phyloP scores from a whole-genome alignment of 257 asterid species.

The Solanum infundibuliforme region DNA sequence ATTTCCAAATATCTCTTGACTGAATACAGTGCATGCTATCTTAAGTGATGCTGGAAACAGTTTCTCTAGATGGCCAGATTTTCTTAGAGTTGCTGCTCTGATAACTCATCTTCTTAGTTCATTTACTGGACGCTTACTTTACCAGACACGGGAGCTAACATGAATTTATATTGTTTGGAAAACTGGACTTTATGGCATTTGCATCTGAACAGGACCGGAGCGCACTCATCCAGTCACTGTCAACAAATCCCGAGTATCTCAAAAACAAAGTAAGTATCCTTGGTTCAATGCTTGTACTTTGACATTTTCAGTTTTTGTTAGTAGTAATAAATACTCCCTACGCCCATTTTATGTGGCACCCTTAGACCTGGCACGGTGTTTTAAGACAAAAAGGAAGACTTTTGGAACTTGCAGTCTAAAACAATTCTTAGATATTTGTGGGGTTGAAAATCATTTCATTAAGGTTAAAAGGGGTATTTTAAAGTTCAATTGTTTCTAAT shows the following conservation, averaged over 20 bases:
- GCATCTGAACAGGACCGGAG: slow-evolving; percentile 56
- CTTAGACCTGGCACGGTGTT: neutral
- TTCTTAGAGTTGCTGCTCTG: neutral
- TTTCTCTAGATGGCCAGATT: neutral
- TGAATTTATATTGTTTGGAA: neutral
- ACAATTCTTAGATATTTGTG: neutral
- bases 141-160: neutral
- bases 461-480: neutral
- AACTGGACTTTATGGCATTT: neutral
- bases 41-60: neutral
- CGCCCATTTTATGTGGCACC: neutral
- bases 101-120: neutral
- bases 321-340: neutral
- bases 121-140: neutral
- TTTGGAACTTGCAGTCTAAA: neutral
- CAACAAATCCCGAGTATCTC: slow-evolving; percentile 91
- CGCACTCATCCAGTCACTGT: slow-evolving; percentile 72
- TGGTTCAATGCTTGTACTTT: neutral
- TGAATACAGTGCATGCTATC: neutral
- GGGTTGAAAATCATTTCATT: neutral
- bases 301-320: neutral
- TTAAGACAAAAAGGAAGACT: neutral
- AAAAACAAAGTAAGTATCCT: slow-evolving; percentile 51
- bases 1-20: neutral
- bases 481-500: neutral